Base-by-base conservation (phyloP, 148 eudicot species). In the Heliosperma pusillum region DNA sequence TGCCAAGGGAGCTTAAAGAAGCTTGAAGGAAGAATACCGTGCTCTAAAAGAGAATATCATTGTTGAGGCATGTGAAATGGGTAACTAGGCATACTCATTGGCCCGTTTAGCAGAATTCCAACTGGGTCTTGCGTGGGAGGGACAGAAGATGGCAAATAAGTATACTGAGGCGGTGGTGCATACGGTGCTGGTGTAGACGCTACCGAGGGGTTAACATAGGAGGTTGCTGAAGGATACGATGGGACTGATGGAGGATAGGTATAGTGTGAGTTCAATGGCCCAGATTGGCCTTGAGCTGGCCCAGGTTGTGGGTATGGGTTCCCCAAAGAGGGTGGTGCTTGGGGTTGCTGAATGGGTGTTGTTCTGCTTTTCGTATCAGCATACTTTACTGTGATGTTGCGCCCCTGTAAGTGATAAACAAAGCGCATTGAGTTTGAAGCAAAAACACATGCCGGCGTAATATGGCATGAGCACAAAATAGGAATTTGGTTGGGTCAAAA, bases 371-470 rank as follows among this genome's bases (percentile, higher is more conserved):
- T 83, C 40, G 79, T 87, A 77, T 89, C 93, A 15, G 93, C 93
- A 76, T 77, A 84, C 77, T 86, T 89, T 58, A 87, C 89, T 47
- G 86, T 82, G 65, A 89, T 80, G 60, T 78, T 87, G 33, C 88
- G 74, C 29, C 93, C 93, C 93, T 89, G 90, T 47, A 71, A 61
- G 40, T 68, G 76, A 61, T 9, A 53, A 69, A 67, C 12, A 60
- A 24, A 44, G 5, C 59, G 64, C 57, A 73, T 10, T 50, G 44
- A 59, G 7, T 19, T 19, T 45, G 2, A 17, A 57, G 24, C 24
- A 20, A 21, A 3, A n/a, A 57, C 42, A 36, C 42, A 36, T 36
- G 40, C 3, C 3, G 40, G 40, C 40, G 40, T 33, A 33, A 33
- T 5, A 3, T 8, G 42, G 42, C 42, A 8, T n/a, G 21, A 57